phyloP scores from a whole-genome alignment of 495 filamentous ascomycete genomes.

The Daldinia caldariorum region DNA sequence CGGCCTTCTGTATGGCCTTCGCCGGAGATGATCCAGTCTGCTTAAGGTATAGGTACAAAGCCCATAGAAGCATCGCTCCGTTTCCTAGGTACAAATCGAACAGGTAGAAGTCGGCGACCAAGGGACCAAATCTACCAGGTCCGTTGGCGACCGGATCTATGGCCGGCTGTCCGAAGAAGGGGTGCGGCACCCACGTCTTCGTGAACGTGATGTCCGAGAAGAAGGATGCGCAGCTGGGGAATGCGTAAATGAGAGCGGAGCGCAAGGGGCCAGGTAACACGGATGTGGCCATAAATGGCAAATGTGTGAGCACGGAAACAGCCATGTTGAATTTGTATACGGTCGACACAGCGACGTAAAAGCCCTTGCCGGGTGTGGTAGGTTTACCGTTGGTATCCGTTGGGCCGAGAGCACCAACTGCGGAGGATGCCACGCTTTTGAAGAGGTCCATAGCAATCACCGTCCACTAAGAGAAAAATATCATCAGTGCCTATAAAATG shows the following conservation, averaged over 20 bases:
- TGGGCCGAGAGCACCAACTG: slow-evolving; percentile 38
- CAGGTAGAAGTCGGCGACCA: slow-evolving; percentile 64
- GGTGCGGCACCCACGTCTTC: slow-evolving; percentile 44
- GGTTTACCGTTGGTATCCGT: slow-evolving; percentile 43
- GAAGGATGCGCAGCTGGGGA: slow-evolving; percentile 56
- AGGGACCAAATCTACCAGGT: slow-evolving; percentile 56
- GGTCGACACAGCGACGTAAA: slow-evolving; percentile 54
- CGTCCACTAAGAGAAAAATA: slow-evolving; percentile 47
- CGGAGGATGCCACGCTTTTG: slow-evolving; percentile 42
- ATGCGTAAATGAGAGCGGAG: slow-evolving; percentile 49
- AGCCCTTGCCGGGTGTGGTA: slow-evolving; percentile 44
- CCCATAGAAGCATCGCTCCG: slow-evolving; percentile 64
- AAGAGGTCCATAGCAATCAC: slow-evolving; percentile 49
- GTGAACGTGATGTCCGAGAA: slow-evolving; percentile 55
- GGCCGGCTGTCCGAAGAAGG: slow-evolving; percentile 32
- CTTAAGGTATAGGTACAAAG: slow-evolving; percentile 57
- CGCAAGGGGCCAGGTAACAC: slow-evolving; percentile 51
- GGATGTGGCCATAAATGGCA: slow-evolving; percentile 52
- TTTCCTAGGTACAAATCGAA: slow-evolving; percentile 68
- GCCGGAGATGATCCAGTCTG: slow-evolving; percentile 42
- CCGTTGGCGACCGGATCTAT: slow-evolving; percentile 44
- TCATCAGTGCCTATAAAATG: slow-evolving; percentile 5
- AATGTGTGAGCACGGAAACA: slow-evolving; percentile 59
- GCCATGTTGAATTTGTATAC: slow-evolving; percentile 65
- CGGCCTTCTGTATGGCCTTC: slow-evolving; percentile 48